Evolutionary conservation across 495 filamentous ascomycete genomes (phyloP), one percentile per base, ranked within the genome.

Genomic region (Aspergillus cavernicola): DNA sequence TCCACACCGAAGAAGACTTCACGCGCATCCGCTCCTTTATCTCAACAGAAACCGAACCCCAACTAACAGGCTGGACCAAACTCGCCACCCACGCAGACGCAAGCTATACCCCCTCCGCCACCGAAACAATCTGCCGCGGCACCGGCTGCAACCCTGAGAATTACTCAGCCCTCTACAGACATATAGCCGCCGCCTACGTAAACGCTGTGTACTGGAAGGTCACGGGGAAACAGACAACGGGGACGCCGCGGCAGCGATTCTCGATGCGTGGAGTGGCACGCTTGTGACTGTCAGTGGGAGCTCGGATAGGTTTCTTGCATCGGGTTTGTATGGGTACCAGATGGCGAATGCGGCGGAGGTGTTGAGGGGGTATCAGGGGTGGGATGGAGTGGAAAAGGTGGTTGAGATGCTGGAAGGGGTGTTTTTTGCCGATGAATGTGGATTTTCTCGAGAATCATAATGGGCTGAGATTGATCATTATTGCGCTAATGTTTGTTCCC

Each of bases 331-430:
- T 42, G 74, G 75, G 2, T 77, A 76, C 50, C 55, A 77, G 50
- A 53, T 78, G 18, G 72, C 75, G 15, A 78, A 77, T 48, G 67
- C 64, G 4, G 73, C 71, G 8, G 75, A 78, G 48, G 51, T 78
- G 4, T 51, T 78, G 59, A 61, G 69, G 1, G 57, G 41, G 15
- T 77, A 73, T 38, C 22, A 51, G 10, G 65, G 59, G 38, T 76
- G 69, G 68, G n/a, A 54, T 13, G 37, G 23, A 5, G 50, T 64
- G 10, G 50, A 51, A 6, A 52, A 59, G 8, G 57, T 66, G 7
- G 51, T 51, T 20, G 56, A 44, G 9, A 66, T 73, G 65, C 47
- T 76, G 45, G 44, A 42, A 1, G 55, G 61, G 18, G 58, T 73
- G 3, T 76, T n/a, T 76, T 49, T 63, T 61, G 35, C 56, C 67